Percentiles rank a stretch among this genome's conserved stretches.
Evolutionary conservation across 805 yeast genomes (phyloP).

Genomic region (Hyphopichia homilentoma): DNA sequence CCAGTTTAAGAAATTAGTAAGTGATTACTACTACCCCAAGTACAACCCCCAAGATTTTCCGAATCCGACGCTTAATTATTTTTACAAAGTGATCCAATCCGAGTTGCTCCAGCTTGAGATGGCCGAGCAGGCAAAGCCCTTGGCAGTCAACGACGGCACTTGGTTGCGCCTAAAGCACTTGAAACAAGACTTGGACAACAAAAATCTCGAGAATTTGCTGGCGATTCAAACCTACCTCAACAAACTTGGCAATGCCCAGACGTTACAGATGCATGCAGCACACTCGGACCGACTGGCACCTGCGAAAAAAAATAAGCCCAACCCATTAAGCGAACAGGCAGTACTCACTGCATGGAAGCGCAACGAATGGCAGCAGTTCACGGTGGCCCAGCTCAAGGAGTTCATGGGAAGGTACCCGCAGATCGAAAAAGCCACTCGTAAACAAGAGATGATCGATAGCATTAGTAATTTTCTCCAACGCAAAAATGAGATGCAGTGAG

Average conservation of each 20-base stretch:
- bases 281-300: neutral
- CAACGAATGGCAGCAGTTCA: constrained; percentile 29
- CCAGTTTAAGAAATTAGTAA: constrained; percentile 22
- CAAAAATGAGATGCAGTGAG: too few relatives aligned
- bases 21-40: constrained; percentile 40
- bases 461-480: constrained; percentile 29
- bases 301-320: neutral
- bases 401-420: constrained; percentile 33
- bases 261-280: neutral
- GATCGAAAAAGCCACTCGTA: constrained; percentile 35
- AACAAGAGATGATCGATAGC: constrained; percentile 41
- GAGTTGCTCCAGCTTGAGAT: constrained; percentile 51
- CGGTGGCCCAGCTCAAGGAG: constrained; percentile 40
- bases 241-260: neutral
- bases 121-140: constrained; percentile 9
- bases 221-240: neutral
- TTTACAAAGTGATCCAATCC: constrained; percentile 60
- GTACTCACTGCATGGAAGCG: constrained; percentile 42
- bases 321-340: constrained; percentile 29
- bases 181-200: neutral
- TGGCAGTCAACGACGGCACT: constrained; percentile 18
- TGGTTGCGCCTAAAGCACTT: constrained; percentile 12
- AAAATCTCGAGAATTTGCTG: neutral
- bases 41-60: constrained; percentile 56
- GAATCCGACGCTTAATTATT: constrained; percentile 69